These are phyloP conservation scores for Avena atlantica DNA, from an alignment of 176 grass and related monocot species.

Conservation along the genomic window DNA sequence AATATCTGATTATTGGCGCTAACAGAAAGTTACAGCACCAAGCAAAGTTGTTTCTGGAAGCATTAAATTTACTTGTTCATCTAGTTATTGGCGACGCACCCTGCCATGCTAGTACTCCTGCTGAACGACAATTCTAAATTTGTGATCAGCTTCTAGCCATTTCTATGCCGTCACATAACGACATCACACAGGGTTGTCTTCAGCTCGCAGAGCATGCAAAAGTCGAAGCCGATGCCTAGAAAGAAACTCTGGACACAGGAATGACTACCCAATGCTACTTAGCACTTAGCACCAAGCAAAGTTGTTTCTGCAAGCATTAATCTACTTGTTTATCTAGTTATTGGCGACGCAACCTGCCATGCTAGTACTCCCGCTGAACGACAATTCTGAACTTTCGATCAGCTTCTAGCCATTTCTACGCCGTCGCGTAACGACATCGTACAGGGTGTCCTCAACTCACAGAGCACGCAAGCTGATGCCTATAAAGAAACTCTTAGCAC, in stretches of 20 bases:
- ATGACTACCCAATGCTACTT: background rate
- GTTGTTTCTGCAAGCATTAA: background rate
- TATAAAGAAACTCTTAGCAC: too few species aligned
- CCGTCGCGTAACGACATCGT: background rate
- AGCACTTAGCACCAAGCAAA: background rate
- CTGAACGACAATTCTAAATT: background rate
- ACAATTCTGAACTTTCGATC: too few species aligned
- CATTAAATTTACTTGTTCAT: background rate
- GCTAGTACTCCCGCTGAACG: background rate
- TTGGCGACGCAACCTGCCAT: accelerated
- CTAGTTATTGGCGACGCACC: background rate
- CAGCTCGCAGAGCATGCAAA: too few species aligned
- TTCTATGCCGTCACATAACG: background rate
- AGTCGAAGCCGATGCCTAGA: too few species aligned
- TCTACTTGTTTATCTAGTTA: background rate
- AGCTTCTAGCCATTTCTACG: background rate
- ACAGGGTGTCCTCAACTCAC: background rate
- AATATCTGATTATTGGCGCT: too few species aligned
- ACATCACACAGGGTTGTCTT: too few species aligned
- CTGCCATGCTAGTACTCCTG: background rate
- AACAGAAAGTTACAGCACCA: too few species aligned
- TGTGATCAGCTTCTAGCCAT: background rate
- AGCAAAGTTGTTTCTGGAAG: background rate
- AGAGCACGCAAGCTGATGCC: background rate
- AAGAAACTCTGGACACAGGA: too few species aligned